Evolutionary conservation across 1,284 basidiomycete species (phyloP), one percentile per base, ranked within the genome.

Genomic region (Ustilago sp.): DNA sequence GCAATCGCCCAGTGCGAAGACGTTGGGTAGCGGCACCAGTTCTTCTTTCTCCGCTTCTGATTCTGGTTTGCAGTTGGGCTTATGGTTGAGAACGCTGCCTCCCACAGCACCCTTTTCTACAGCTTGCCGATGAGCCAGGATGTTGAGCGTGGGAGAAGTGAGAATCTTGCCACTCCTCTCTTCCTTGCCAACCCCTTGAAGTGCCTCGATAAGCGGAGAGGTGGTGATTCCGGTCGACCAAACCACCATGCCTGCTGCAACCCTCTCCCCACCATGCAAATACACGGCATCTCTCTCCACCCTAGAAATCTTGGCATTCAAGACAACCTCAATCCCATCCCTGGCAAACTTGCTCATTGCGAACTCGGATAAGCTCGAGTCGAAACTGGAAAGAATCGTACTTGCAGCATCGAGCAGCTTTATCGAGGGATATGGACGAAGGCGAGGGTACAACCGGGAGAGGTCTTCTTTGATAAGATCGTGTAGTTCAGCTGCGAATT

Each of bases 161-260:
- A 80, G 88, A 53, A 93, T 85, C 9, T 91, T 89, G 62, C 91
- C 90, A 38, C 93, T 88, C 64, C 90, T 88, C 8, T 90, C 88
- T 82, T 92, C 88, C 23, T 91, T 92, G 43, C 90, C 82, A 6
- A 94, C 85, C 0, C 68, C 90, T 4, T 86, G 85, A 55, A 93
- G 89, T 0, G 89, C 88, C 63, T 89, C 86, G 54, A 94, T 89
- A 48, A 95, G 87, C 8, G 93, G 93, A 81, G 94, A 94, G 3
- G 92, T 90, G 9, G 92, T 89, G 8, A 95, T 88, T 2, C 93
- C 93, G 5, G 93, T 94, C 77, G 28, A 92, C 94, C 94, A 94
- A 19, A 95, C 93, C 6, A 94, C 89, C 43, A 94, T 87, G 15
- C 93, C 93, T 83, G 66, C 66, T 1, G 9, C 28, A 15, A 65